These are phyloP conservation scores for Aureobasidium sp. DNA, from an alignment of 2,329 filamentous ascomycete genomes.

Conservation along the genomic window DNA sequence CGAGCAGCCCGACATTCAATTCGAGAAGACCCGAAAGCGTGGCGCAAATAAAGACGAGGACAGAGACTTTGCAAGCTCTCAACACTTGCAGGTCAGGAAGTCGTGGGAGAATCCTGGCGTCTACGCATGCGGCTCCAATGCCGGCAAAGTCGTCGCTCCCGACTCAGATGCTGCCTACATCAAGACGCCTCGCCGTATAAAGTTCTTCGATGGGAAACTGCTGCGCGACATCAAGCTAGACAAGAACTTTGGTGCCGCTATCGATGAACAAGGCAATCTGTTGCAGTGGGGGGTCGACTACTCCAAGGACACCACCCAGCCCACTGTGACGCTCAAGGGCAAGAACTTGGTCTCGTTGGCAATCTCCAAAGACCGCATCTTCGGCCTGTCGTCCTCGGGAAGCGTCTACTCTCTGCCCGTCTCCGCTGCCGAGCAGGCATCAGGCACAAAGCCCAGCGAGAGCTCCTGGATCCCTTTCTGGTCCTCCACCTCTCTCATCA, in stretches of 20 bases:
- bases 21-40: constrained; percentile 59
- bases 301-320: constrained; percentile 55
- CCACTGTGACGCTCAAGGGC: constrained; percentile 66
- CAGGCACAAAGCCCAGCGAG: constrained; percentile 58
- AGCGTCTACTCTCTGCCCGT: constrained; percentile 79
- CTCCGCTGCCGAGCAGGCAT: constrained; percentile 62
- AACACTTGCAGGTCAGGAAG: constrained; percentile 79
- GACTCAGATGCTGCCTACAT: constrained; percentile 69
- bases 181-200: constrained; percentile 71
- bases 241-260: constrained; percentile 72
- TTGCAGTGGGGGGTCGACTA: constrained; percentile 86
- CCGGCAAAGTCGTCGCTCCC: constrained; percentile 76
- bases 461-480: constrained; percentile 69
- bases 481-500: constrained; percentile 52
- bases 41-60: constrained; percentile 60
- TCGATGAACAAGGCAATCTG: constrained; percentile 80
- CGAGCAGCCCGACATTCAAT: constrained; percentile 51
- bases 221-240: constrained; percentile 84
- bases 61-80: constrained; percentile 69
- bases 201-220: constrained; percentile 76
- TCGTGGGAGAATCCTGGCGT: constrained; percentile 79
- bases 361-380: constrained; percentile 74
- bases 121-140: constrained; percentile 89
- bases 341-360: constrained; percentile 72
- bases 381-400: constrained; percentile 69